Percentiles rank a stretch among this genome's conserved stretches.
These are phyloP conservation scores for Helicostylum pulchrum DNA, from an alignment of 192 early-diverging fungal genomes.

Conservation along the genomic window DNA sequence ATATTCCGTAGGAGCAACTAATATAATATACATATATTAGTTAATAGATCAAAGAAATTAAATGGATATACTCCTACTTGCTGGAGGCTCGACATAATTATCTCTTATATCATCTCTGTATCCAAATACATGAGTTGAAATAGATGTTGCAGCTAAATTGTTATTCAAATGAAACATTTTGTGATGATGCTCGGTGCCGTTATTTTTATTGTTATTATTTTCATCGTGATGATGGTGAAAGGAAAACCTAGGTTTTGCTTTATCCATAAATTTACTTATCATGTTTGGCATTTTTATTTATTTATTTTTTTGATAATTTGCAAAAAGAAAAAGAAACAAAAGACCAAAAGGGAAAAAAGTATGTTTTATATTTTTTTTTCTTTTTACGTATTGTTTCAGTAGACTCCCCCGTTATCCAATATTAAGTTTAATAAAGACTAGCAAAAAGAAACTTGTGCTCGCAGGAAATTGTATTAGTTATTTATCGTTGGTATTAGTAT, in stretches of 20 bases:
- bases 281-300: background rate
- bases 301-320: background rate
- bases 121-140: background rate
- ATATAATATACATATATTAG: background rate
- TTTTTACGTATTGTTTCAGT: background rate
- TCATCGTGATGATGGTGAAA: background rate
- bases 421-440: too few species aligned
- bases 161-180: background rate
- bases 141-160: background rate
- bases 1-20: conserved; percentile 6
- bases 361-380: background rate
- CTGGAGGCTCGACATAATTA: background rate
- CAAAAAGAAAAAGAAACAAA: background rate
- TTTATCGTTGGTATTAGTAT: too few species aligned
- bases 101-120: background rate
- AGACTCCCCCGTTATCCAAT: background rate
- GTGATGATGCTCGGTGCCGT: background rate
- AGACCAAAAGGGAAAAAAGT: background rate
- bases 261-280: conserved; percentile 21
- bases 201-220: background rate
- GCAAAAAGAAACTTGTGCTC: too few species aligned
- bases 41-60: background rate
- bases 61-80: background rate
- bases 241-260: conserved; percentile 14
- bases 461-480: too few species aligned